Conservation (phyloP, 148 eudicot species). For the Amaranthus cruentus region DNA sequence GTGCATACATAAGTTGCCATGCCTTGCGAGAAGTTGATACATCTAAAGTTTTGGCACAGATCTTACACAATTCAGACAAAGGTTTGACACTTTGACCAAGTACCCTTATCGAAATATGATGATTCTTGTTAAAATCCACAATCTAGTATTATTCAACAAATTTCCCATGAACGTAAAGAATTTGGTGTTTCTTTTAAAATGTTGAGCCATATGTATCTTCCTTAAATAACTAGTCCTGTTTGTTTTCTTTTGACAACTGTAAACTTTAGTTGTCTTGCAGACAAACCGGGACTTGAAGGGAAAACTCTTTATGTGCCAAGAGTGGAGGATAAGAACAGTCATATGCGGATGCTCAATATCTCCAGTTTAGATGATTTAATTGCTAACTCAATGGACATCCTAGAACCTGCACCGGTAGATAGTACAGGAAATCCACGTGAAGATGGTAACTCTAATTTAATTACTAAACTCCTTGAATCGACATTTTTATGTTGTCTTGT, state of each 20-base stretch:
- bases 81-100: constrained; percentile 28
- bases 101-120: neutral
- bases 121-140: neutral
- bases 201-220: neutral
- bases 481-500: neutral
- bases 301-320: constrained; percentile 88
- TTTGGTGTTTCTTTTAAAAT: neutral
- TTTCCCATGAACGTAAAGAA: neutral
- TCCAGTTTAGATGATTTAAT: constrained; percentile 61
- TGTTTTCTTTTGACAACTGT: neutral
- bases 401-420: constrained; percentile 81
- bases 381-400: constrained; percentile 87
- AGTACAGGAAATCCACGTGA: constrained; percentile 75
- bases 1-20: constrained; percentile 92
- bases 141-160: neutral
- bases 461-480: neutral
- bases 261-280: constrained; percentile 21
- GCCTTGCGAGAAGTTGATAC: constrained; percentile 95
- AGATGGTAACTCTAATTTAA: constrained; percentile 48
- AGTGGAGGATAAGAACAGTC: constrained; percentile 86
- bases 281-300: constrained; percentile 6
- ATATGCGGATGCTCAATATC: constrained; percentile 90
- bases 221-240: neutral
- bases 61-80: constrained; percentile 47
- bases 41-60: constrained; percentile 46